Evolutionary conservation across 1,139 yeast genomes (phyloP), one percentile per base, ranked within the genome.

Genomic region (Suhomyces ambrosiae): DNA sequence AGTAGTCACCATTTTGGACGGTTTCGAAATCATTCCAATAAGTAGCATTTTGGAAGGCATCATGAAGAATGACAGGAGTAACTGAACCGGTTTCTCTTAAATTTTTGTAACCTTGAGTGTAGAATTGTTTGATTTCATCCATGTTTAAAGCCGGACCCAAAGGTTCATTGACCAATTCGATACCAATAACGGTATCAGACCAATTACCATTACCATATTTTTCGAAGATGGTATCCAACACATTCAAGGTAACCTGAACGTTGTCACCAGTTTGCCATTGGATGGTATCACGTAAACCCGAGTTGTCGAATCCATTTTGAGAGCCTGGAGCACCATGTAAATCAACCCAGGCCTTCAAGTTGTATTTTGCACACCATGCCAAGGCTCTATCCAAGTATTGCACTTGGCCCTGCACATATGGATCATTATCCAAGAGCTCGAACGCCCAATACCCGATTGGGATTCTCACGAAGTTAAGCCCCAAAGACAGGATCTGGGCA

Each of bases 381-480:
- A 90, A 67, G 7, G 96, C 96, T 49, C 72, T 67, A 51, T 86
- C 89, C 44, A 90, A 67, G 59, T 84, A 87, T 12, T 63, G 57
- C 38, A 73, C 79, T 65, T 89, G 97, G 17, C 97, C 97, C 56
- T 79, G 82, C 32, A 87, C 95, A 58, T 87, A 90, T 6, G 97
- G 96, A 58, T 92, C 98, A 42, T 68, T 64, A 14, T 67, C 74
- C 41, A 78, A 65, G 29, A 68, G 63, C 34, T 74, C 63, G 61
- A 86, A 92, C 3, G 97, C 97, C 98, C 98, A 90, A 68, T 90
- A 92, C 6, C 97, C 97, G 45, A 90, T 78, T 18, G 97, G 97
- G 42, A 90, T 84, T 52, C 97, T 78, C 24, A 87, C 96, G 44
- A 84, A 72, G 63, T 90, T 90, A 51, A 90, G 74, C 1, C 97